Conservation (phyloP, 139 green algal species). For the Picochlorum costavermella region DNA sequence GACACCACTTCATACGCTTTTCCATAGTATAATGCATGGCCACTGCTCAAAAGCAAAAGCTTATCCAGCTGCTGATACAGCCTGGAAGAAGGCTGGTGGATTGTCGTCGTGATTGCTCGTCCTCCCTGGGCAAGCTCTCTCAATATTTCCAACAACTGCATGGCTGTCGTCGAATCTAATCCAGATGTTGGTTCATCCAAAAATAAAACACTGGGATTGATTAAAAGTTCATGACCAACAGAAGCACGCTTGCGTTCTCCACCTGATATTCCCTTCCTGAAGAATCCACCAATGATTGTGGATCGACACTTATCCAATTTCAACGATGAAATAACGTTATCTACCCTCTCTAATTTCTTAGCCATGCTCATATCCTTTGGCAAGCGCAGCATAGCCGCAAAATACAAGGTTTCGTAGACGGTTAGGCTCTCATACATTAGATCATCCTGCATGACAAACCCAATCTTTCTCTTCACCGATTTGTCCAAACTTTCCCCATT, state of each 20-base stretch:
- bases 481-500: constrained; percentile 64
- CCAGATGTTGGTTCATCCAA: constrained; percentile 68
- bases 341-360: constrained; percentile 56
- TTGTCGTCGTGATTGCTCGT: constrained; percentile 78
- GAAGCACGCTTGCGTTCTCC: constrained; percentile 90
- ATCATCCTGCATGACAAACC: constrained; percentile 82
- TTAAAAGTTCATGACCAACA: constrained; percentile 82
- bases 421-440: constrained; percentile 72
- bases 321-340: constrained; percentile 59
- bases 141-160: constrained; percentile 71
- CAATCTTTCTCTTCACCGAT: constrained; percentile 32
- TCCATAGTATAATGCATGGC: constrained; percentile 77
- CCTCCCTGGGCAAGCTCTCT: constrained; percentile 59
- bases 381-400: constrained; percentile 73
- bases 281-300: constrained; percentile 85
- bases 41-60: constrained; percentile 54
- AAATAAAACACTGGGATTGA: constrained; percentile 83
- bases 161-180: constrained; percentile 86
- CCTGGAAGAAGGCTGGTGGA: constrained; percentile 84
- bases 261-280: constrained; percentile 75
- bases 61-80: constrained; percentile 77
- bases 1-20: constrained; percentile 33
- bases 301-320: constrained; percentile 63
- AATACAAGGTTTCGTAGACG: constrained; percentile 66
- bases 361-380: constrained; percentile 48